Evolutionary conservation across 225 moss, liverwort and hornwort species (phyloP).

Genomic region (Pseudoscleropodium purum): DNA sequence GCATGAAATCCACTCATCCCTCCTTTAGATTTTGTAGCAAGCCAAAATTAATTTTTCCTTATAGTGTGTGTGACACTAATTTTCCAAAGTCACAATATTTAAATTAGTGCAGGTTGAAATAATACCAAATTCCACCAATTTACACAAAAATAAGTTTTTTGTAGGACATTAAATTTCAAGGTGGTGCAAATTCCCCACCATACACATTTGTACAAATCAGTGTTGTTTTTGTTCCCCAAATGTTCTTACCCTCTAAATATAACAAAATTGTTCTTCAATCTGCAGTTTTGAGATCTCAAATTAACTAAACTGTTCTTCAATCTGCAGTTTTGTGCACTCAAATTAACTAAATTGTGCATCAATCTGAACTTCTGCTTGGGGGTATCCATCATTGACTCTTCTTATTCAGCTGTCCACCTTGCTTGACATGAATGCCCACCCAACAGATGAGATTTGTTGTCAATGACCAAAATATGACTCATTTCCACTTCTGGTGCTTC

Average conservation of each 20-base stretch:
- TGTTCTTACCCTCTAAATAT: no score
- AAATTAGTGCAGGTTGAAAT: no score
- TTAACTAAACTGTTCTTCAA: no score
- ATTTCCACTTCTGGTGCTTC: neutral
- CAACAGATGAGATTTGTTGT: neutral
- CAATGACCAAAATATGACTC: neutral
- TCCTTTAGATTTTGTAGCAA: rapidly evolving
- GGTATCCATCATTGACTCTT: neutral
- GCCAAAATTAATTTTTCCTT: rapidly evolving
- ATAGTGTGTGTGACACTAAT: no score
- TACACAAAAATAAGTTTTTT: neutral
- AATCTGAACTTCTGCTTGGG: neutral
- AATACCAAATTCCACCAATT: neutral
- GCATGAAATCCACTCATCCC: neutral
- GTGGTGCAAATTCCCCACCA: no score
- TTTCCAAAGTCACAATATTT: neutral
- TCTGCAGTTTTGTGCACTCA: no score
- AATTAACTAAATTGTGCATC: neutral
- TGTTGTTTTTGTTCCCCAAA: neutral
- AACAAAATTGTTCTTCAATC: no score
- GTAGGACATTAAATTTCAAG: neutral
- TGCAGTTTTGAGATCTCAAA: no score
- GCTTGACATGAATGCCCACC: neutral
- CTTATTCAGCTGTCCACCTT: neutral
- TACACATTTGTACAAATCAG: neutral